phyloP scores from a whole-genome alignment of 306 rosid genomes.

The Vachellia pachyceras region DNA sequence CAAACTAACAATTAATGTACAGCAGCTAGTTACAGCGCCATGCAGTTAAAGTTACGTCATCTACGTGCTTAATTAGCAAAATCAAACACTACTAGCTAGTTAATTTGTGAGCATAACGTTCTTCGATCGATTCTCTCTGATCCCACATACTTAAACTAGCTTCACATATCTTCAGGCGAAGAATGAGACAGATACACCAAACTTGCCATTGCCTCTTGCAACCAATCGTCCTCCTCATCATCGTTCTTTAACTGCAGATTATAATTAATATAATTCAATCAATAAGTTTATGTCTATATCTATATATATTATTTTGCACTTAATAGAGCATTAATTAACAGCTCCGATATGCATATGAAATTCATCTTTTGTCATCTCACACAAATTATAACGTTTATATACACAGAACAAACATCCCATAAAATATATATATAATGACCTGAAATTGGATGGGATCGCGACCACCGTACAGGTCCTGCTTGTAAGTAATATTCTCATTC shows the following conservation, averaged over 20 bases:
- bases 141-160: background rate
- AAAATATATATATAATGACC: conserved; percentile 43
- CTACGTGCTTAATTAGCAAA: conserved; percentile 42
- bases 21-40: conserved; percentile 42
- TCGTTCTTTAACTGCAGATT: conserved; percentile 66
- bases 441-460: conserved; percentile 55
- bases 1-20: conserved; percentile 35
- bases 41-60: conserved; percentile 49
- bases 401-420: background rate
- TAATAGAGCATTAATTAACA: background rate
- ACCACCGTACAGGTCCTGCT: conserved; percentile 42
- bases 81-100: background rate
- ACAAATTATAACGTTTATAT: background rate
- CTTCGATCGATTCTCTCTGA: background rate
- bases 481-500: conserved; percentile 38
- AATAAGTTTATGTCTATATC: background rate
- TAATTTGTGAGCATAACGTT: background rate
- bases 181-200: conserved; percentile 63
- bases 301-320: background rate
- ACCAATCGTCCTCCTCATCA: conserved; percentile 69
- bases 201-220: conserved; percentile 86
- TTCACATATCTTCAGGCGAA: conserved; percentile 48
- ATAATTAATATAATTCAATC: background rate
- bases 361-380: background rate
- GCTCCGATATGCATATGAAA: background rate